Conservation (phyloP, 176 grass and related monocot species). For the Oryza officinalis region DNA sequence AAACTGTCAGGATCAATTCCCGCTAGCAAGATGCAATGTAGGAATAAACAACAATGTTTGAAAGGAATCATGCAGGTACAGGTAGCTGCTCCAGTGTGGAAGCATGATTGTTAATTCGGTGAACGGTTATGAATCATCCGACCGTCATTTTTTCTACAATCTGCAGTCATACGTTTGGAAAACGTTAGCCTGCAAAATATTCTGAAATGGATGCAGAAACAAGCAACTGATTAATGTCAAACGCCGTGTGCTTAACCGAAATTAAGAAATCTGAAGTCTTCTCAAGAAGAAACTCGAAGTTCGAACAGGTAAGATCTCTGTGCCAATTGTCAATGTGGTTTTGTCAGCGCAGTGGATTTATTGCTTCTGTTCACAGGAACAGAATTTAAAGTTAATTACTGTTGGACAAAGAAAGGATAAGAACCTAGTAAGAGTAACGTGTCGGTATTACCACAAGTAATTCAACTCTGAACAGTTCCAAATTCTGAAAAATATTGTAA, state of each 20-base stretch:
- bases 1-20: conserved; percentile 31
- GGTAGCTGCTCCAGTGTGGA: conserved; percentile 29
- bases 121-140: neutral
- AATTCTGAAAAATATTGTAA: conserved; percentile 14
- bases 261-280: neutral
- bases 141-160: neutral
- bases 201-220: conserved; percentile 14
- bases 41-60: conserved; percentile 20
- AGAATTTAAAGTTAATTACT: neutral
- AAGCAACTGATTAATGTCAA: conserved; percentile 11
- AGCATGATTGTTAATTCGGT: neutral
- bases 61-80: conserved; percentile 30
- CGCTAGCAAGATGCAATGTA: conserved; percentile 18
- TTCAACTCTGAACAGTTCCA: conserved; percentile 13
- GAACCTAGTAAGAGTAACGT: neutral
- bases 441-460: neutral
- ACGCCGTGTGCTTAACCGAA: conserved; percentile 3
- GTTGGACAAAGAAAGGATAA: neutral
- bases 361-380: conserved; percentile 38
- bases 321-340: conserved; percentile 13
- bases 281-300: neutral
- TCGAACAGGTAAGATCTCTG: neutral
- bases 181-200: neutral
- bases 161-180: neutral
- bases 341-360: conserved; percentile 1